phyloP scores from a whole-genome alignment of 2,329 filamentous ascomycete species.

The Curvularia eragrostidis region DNA sequence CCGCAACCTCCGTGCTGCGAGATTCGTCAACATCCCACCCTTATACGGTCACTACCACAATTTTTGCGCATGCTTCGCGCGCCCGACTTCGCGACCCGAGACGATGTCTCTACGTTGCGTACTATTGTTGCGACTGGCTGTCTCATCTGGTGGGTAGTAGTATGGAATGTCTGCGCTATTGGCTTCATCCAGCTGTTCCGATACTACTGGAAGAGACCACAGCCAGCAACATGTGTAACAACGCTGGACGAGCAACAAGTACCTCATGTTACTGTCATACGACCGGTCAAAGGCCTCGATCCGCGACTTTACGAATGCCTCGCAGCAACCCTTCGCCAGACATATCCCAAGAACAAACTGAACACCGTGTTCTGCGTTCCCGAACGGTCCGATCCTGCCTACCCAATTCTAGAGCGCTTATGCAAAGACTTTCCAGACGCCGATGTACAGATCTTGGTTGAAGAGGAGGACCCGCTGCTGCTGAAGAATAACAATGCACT shows the following conservation, averaged over 20 bases:
- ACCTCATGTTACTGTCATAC: constrained; percentile 87
- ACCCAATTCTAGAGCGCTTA: constrained; percentile 73
- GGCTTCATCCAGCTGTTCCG: constrained; percentile 66
- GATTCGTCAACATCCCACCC: constrained; percentile 24
- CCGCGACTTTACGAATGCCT: constrained; percentile 91
- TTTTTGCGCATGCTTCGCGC: constrained; percentile 46
- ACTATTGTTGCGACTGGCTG: constrained; percentile 55
- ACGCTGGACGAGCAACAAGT: constrained; percentile 55
- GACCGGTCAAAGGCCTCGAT: constrained; percentile 92
- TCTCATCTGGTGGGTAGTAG: constrained; percentile 63
- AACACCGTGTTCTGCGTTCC: constrained; percentile 85
- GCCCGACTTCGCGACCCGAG: constrained; percentile 29
- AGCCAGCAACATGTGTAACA: constrained; percentile 52
- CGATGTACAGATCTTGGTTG: constrained; percentile 77
- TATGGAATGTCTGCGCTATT: constrained; percentile 63
- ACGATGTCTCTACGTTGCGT: constrained; percentile 44
- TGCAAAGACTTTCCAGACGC: constrained; percentile 74
- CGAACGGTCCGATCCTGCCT: constrained; percentile 75
- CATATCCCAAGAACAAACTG: constrained; percentile 77
- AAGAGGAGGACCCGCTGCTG: constrained; percentile 77
- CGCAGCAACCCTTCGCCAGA: constrained; percentile 80
- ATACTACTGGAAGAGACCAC: constrained; percentile 58
- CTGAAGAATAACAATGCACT: constrained; percentile 65
- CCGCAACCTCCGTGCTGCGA: constrained; percentile 28
- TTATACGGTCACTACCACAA: constrained; percentile 16